A percentile compares a stretch with the other conserved stretches of the same genome.
These are phyloP conservation scores for Vanrija sp. DNA, from an alignment of 1,284 basidiomycete species.

Conservation along the genomic window DNA sequence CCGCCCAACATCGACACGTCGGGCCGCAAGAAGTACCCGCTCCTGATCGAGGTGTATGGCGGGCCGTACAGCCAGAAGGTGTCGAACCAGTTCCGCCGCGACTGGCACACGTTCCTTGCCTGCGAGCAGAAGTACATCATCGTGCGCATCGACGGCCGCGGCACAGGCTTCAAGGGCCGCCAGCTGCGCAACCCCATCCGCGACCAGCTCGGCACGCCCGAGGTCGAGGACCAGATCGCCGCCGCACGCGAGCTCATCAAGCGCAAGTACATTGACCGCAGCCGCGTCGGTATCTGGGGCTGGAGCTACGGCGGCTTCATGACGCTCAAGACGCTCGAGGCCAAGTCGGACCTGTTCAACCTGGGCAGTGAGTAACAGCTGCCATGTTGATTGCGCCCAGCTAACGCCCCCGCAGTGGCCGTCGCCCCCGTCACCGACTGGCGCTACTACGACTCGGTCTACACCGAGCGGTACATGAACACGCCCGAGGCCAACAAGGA, in stretches of 20 bases:
- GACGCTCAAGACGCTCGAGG: constrained; percentile 85
- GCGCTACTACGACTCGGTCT: constrained; percentile 64
- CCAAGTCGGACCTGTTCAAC: constrained; percentile 75
- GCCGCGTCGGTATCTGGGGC: constrained; percentile 88
- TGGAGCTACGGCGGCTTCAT: constrained; percentile 96
- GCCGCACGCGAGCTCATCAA: constrained; percentile 58
- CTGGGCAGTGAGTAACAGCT: constrained; percentile 65
- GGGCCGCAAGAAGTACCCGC: constrained; percentile 88
- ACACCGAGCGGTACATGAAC: constrained; percentile 95
- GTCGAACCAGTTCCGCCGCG: constrained; percentile 61
- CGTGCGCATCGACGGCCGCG: constrained; percentile 85
- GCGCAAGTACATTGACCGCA: constrained; percentile 53
- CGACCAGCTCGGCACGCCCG: constrained; percentile 77
- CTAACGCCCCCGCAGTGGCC: constrained; percentile 11
- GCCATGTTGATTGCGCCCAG: background rate
- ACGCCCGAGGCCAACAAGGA: constrained; percentile 68
- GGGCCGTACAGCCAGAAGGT: constrained; percentile 82
- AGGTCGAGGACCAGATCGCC: constrained; percentile 81
- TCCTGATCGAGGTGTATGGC: constrained; percentile 87
- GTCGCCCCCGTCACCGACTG: constrained; percentile 68
- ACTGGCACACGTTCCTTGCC: constrained; percentile 85
- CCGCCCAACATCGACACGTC: constrained; percentile 88
- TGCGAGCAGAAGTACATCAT: constrained; percentile 79
- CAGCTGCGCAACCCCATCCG: constrained; percentile 76
- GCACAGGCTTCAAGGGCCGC: constrained; percentile 86